Percentiles rank a stretch among this genome's conserved stretches.
Evolutionary conservation across 169 alveolate genomes (phyloP).

Genomic region (Eimeria necatrix): DNA sequence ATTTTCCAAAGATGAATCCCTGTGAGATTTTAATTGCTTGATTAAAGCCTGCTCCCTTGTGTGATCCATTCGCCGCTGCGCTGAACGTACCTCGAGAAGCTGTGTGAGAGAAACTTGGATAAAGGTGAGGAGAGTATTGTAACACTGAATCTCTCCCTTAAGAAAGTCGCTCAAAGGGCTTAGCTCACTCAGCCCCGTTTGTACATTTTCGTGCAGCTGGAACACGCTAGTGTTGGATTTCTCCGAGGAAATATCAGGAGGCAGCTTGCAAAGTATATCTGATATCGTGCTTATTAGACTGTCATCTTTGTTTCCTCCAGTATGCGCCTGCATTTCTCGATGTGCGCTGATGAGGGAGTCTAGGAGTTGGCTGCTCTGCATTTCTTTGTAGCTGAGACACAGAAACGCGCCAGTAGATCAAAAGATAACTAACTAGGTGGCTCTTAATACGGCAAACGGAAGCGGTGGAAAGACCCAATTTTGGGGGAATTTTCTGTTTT

Average conservation of each 20-base stretch:
- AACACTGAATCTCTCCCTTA: slow-evolving; percentile 43
- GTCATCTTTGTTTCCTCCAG: slow-evolving; percentile 20
- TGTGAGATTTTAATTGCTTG: too few relatives aligned
- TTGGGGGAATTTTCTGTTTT: background rate
- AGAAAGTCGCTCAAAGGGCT: slow-evolving; percentile 67
- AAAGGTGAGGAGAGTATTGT: slow-evolving; percentile 55
- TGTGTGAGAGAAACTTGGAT: slow-evolving; percentile 61
- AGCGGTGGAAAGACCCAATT: background rate
- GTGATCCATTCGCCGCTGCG: background rate
- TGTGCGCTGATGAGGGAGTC: slow-evolving; percentile 19
- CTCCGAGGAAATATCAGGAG: slow-evolving; percentile 23
- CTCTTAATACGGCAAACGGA: background rate
- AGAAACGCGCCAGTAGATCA: background rate
- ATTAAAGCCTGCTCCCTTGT: too few relatives aligned
- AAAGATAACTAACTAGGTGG: background rate
- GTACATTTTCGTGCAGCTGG: background rate
- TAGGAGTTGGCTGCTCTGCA: slow-evolving; percentile 19
- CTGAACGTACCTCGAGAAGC: slow-evolving; percentile 65
- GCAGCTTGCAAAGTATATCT: slow-evolving; percentile 59
- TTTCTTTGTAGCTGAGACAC: slow-evolving; percentile 60
- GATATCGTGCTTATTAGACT: slow-evolving; percentile 13
- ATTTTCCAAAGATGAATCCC: too few relatives aligned
- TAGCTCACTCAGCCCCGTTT: slow-evolving; percentile 41
- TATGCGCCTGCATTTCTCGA: slow-evolving; percentile 12
- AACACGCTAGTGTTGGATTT: background rate